Evolutionary conservation across 345 rosid genomes (phyloP).

Genomic region (Zanthoxylum bungeanum): DNA sequence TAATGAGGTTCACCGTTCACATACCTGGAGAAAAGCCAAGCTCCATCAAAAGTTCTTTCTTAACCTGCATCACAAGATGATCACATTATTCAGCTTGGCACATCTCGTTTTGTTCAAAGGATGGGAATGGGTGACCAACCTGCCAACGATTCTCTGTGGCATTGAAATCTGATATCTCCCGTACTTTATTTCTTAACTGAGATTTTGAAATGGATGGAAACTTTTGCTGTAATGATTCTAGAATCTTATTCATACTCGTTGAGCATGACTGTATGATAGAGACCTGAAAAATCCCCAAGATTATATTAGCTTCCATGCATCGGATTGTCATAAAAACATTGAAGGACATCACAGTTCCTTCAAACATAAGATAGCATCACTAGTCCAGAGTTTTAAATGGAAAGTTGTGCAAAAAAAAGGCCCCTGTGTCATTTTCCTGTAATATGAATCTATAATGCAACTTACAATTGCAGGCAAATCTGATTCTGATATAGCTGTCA

Average conservation of each 20-base stretch:
- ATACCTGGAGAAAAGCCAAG: constrained; percentile 74
- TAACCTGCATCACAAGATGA: constrained; percentile 46
- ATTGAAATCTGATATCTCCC: constrained; percentile 78
- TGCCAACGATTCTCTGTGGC: constrained; percentile 81
- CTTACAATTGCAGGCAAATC: constrained; percentile 63
- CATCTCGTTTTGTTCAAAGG: neutral
- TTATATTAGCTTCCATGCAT: constrained; percentile 20
- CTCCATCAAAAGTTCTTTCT: constrained; percentile 62
- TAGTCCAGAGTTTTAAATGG: neutral
- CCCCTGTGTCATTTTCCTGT: neutral
- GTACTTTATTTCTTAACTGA: constrained; percentile 68
- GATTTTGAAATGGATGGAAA: constrained; percentile 66
- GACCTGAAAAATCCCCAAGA: constrained; percentile 47
- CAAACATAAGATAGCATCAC: neutral
- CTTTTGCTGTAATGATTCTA: constrained; percentile 73
- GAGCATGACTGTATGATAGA: constrained; percentile 65
- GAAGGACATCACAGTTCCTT: neutral
- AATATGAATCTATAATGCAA: neutral
- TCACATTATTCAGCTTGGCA: neutral
- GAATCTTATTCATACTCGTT: constrained; percentile 57
- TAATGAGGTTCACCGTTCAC: neutral
- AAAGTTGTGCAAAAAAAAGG: neutral
- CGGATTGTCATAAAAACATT: neutral
- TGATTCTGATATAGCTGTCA: constrained; percentile 42
- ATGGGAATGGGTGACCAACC: constrained; percentile 44